A percentile compares a stretch with the other conserved stretches of the same genome.
Conservation (phyloP, 129 eudicot species). For the Helianthus tuberosus region DNA sequence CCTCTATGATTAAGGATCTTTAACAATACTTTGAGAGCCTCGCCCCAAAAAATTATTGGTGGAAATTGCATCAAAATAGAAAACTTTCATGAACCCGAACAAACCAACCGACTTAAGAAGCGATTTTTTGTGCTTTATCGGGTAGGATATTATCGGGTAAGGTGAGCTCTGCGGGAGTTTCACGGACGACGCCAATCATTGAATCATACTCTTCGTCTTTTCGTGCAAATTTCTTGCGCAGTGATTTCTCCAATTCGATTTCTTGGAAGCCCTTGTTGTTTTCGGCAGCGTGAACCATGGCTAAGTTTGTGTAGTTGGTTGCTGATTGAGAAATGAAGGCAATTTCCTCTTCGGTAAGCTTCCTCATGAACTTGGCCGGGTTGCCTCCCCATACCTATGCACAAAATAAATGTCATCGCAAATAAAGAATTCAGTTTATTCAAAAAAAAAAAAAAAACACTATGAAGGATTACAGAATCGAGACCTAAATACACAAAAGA, state of each 20-base stretch:
- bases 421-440: neutral
- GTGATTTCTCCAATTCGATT: slow-evolving; percentile 73
- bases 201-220: slow-evolving; percentile 81
- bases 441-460: neutral
- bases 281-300: slow-evolving; percentile 91
- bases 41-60: slow-evolving; percentile 61
- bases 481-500: neutral
- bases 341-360: slow-evolving; percentile 92
- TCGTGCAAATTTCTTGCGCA: slow-evolving; percentile 78
- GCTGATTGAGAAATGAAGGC: slow-evolving; percentile 91
- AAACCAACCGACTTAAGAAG: slow-evolving; percentile 32
- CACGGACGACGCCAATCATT: slow-evolving; percentile 75
- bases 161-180: slow-evolving; percentile 72
- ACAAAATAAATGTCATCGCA: neutral
- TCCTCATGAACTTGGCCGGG: slow-evolving; percentile 94
- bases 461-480: neutral
- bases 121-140: slow-evolving; percentile 49
- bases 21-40: slow-evolving; percentile 46
- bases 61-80: slow-evolving; percentile 26
- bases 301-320: slow-evolving; percentile 70
- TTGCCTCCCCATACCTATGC: slow-evolving; percentile 97
- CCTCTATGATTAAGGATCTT: slow-evolving; percentile 34
- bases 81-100: slow-evolving; percentile 5
- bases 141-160: slow-evolving; percentile 64
- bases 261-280: slow-evolving; percentile 73